Evolutionary conservation across 441 rosid genomes (phyloP).

Genomic region (Mallotus japonicus): DNA sequence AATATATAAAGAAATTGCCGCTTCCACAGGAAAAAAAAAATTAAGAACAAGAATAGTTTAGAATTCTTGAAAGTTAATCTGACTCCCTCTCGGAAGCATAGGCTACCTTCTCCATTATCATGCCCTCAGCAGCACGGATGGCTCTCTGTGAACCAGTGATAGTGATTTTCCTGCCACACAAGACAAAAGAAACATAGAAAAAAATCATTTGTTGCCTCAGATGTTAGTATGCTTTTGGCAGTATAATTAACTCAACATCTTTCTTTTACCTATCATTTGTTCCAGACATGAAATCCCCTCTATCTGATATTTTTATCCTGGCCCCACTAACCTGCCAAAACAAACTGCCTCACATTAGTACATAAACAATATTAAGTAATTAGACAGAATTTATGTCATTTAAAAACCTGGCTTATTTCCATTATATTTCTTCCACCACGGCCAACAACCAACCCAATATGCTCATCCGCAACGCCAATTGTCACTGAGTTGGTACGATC

Average conservation of each 20-base stretch:
- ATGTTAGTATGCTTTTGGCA: not conserved
- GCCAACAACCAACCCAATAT: conserved; percentile 89
- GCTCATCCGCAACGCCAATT: conserved; percentile 88
- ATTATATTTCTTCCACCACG: conserved; percentile 95
- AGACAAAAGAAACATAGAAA: not conserved
- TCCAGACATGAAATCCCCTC: conserved; percentile 96
- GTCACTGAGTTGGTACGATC: conserved; percentile 69
- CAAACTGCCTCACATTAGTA: conserved; percentile 19
- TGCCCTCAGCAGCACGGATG: conserved; percentile 74
- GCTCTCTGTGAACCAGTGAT: conserved; percentile 94
- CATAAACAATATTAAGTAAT: conserved; percentile 9
- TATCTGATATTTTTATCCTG: conserved; percentile 87
- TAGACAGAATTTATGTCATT: not conserved
- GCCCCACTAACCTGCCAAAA: conserved; percentile 80
- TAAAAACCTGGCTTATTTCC: conserved; percentile 89
- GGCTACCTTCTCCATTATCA: conserved; percentile 94
- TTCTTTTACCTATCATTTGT: conserved; percentile 68
- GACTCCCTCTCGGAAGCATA: conserved; percentile 74
- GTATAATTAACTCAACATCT: not conserved
- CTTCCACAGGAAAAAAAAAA: conserved; percentile 23
- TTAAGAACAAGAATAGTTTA: conserved; percentile 23
- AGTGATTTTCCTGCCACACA: conserved; percentile 79
- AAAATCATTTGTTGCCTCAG: not conserved
- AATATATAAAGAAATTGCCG: conserved; percentile 15
- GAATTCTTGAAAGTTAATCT: conserved; percentile 37